These are phyloP conservation scores for Lecanicillium sp. DNA, from an alignment of 2,329 filamentous ascomycete genomes.

Conservation along the genomic window DNA sequence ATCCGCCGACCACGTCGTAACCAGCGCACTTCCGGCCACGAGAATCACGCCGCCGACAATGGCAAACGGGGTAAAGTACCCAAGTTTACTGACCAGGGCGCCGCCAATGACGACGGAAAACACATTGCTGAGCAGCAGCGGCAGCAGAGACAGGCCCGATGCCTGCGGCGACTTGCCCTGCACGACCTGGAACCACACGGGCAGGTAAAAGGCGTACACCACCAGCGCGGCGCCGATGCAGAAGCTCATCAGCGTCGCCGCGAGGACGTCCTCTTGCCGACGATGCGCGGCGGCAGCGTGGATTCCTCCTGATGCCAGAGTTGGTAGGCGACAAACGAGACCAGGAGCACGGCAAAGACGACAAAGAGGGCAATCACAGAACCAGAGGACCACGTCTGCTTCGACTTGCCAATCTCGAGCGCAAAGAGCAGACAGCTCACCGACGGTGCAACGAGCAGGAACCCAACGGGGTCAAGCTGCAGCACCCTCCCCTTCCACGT, in stretches of 20 bases:
- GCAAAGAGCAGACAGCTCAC: constrained; percentile 31
- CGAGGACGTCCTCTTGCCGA: constrained; percentile 22
- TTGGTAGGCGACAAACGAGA: constrained; percentile 24
- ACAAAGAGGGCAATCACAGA: constrained; percentile 28
- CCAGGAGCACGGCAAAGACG: constrained; percentile 18
- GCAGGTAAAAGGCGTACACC: constrained; percentile 29
- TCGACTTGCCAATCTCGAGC: constrained; percentile 32
- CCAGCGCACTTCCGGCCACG: constrained; percentile 31
- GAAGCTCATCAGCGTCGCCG: constrained; percentile 25
- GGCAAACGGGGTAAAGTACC: constrained; percentile 35
- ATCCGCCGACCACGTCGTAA: constrained; percentile 31
- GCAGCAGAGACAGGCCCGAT: constrained; percentile 28
- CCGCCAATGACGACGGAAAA: constrained; percentile 33
- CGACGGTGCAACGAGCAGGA: constrained; percentile 29
- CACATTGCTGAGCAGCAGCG: constrained; percentile 17
- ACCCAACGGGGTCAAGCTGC: constrained; percentile 34
- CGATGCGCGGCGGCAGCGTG: constrained; percentile 25
- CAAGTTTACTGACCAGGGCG: constrained; percentile 23
- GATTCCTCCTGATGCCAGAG: constrained; percentile 28
- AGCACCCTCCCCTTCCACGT: constrained; percentile 28
- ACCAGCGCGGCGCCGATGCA: constrained; percentile 28
- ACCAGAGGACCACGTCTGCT: constrained; percentile 26
- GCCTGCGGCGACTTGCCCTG: constrained; percentile 24
- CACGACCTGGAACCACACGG: constrained; percentile 29
- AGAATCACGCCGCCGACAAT: constrained; percentile 35